Base-by-base conservation (phyloP, 2,329 filamentous ascomycete species). In the Cephalotrichum gorgonifer region DNA sequence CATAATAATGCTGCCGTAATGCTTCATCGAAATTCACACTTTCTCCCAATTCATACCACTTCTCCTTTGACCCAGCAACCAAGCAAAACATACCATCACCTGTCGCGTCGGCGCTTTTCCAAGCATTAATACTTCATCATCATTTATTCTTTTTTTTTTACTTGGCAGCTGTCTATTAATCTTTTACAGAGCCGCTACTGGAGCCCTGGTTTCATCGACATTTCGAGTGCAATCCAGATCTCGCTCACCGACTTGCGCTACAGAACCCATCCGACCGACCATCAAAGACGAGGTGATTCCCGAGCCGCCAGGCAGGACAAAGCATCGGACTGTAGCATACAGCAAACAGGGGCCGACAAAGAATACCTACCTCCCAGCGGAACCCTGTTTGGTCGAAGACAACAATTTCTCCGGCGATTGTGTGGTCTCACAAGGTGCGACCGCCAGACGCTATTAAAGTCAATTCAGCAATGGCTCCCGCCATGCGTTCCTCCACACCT, bases 401-500 rank as follows among this genome's bases (percentile, higher is more conserved):
- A 22, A 22, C n/a, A 17, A 39, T n/a, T 17, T 17, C 33, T 9
- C 20, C 2, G n/a, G 35, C 17, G 6, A 20, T 20, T 20, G 6
- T 9, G 20, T 20, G 3, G 35, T 9, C 17, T 20, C 9, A 20
- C 3, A 39, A 11, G 17, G 7, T 39, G 17, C n/a, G 17, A 20
- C n/a, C n/a, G n/a, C 11, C n/a, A 39, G 6, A 20, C n/a, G 35
- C 35, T 20, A 39, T 20, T 6, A 39, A 31, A 39, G 6, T 20
- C 22, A n/a, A 22, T 7, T 22, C 17, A n/a, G 22, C 35, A 47
- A 72, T 73, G 70, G 63, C 62, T 27, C 47, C 48, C 25, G 51
- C 33, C 42, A 45, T 51, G 46, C 43, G 54, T 44, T 62, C 74
- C 48, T 64, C 70, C 47, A 86, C 83, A 41, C 83, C 84, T 55